Evolutionary conservation across 352 stramenopile genomes (phyloP), one percentile per base, ranked within the genome.

Genomic region (Plasmopara muralis): DNA sequence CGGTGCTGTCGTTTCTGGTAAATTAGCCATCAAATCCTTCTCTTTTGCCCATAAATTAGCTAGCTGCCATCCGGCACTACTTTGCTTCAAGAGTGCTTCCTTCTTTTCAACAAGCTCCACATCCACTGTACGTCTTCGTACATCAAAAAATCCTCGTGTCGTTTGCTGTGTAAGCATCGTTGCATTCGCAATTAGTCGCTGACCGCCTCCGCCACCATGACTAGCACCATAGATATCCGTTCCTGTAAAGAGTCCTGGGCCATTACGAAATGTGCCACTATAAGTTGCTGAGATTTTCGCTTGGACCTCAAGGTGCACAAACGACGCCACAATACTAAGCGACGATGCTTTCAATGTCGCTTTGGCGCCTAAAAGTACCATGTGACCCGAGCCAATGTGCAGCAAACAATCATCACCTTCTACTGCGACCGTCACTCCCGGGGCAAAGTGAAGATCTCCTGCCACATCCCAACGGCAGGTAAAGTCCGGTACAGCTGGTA

Each of bases 391-490:
- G 10, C 61, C 69, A 38, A 89, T 50, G 49, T 78, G 63, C 30
- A 89, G 43, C 28, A 73, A 38, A 35, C 78, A 89, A 51, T 87
- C 68, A 34, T 79, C 67, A 10, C 78, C 74, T 1, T 67, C 28
- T 5, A 89, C 57, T 18, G 50, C 48, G 7, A 89, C 65, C 6
- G 33, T 30, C 15, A 85, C 70, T 28, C 48, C 35, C 9, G 62
- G 61, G 10, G 54, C 68, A 5, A 89, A n/a, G 5, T 64, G 47
- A 5, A 89, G 58, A 47, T 82, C 64, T 25, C 78, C 78, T 5
- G 75, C 64, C 43, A 89, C 53, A 50, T 85, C 76, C 75, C 74
- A 86, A 31, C 62, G 68, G n/a, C 78, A 89, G 3, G 61, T 56
- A 28, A 61, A 77, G 4, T 61, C 70, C n/a, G 44, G 33, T 2